phyloP scores from a whole-genome alignment of 2,329 filamentous ascomycete species.

The Stagonosporopsis chrysanthemi region DNA sequence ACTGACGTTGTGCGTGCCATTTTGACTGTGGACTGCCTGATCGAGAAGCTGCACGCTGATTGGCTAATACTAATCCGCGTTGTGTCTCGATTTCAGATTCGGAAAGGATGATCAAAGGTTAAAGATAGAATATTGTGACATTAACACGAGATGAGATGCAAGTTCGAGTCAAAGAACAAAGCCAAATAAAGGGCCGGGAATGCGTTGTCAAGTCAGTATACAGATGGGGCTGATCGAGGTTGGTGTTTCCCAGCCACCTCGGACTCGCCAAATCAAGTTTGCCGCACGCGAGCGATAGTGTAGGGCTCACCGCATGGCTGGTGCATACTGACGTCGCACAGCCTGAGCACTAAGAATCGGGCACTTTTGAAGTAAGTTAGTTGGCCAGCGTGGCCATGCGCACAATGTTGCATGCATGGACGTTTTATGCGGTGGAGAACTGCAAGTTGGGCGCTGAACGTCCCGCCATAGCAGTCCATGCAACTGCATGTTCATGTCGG shows the following conservation, averaged over 20 bases:
- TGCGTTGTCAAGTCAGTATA: constrained; percentile 20
- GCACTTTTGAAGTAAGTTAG: not conserved
- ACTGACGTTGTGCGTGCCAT: constrained; percentile 30
- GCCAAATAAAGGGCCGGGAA: constrained; percentile 3
- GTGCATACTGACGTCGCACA: constrained; percentile 25
- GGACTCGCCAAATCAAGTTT: constrained; percentile 32
- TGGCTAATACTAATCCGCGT: constrained; percentile 4
- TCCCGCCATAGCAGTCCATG: not conserved
- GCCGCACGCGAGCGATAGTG: constrained; percentile 23
- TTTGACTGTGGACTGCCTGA: constrained; percentile 8
- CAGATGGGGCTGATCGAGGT: constrained; percentile 32
- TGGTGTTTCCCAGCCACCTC: constrained; percentile 35
- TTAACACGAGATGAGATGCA: not conserved
- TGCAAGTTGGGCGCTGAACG: no score
- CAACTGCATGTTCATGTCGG: not conserved
- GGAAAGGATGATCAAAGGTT: not conserved
- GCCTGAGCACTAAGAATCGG: not conserved
- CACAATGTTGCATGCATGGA: not conserved
- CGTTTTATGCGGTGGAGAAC: not conserved
- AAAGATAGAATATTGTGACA: not conserved
- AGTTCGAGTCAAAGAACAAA: constrained; percentile 1
- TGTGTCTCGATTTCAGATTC: not conserved
- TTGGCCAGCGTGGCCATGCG: not conserved
- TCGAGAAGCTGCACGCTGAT: constrained; percentile 21
- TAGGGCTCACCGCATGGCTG: constrained; percentile 23